Evolutionary conservation across 1,284 basidiomycete species (phyloP).

Genomic region (Malassezia nana): DNA sequence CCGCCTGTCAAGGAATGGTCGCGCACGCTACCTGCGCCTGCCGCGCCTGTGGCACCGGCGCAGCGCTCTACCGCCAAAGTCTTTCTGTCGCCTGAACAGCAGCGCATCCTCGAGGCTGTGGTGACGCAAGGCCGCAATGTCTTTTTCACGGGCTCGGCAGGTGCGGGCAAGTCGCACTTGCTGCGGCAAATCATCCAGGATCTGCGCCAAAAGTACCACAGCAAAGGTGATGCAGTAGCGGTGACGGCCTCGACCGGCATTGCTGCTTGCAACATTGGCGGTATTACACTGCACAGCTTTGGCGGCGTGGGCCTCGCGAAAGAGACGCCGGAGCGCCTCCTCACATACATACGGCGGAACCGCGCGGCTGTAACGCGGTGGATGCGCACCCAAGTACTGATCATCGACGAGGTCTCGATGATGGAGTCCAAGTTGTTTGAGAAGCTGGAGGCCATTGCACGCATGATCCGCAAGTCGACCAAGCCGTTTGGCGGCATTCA

Average conservation of each 20-base stretch:
- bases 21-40: background rate
- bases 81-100: slow-evolving; percentile 38
- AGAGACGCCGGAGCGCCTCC: slow-evolving; percentile 59
- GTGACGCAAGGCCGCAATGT: slow-evolving; percentile 55
- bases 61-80: slow-evolving; percentile 11
- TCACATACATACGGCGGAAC: slow-evolving; percentile 60
- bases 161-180: slow-evolving; percentile 87
- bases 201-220: slow-evolving; percentile 54
- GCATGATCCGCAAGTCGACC: slow-evolving; percentile 55
- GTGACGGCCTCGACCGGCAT: slow-evolving; percentile 85
- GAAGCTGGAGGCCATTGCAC: slow-evolving; percentile 65
- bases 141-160: slow-evolving; percentile 94
- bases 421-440: slow-evolving; percentile 86
- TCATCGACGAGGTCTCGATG: slow-evolving; percentile 92
- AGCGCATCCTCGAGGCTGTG: slow-evolving; percentile 36
- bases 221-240: slow-evolving; percentile 58
- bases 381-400: slow-evolving; percentile 66
- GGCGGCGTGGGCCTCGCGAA: slow-evolving; percentile 74
- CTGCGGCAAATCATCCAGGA: slow-evolving; percentile 74
- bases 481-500: slow-evolving; percentile 87
- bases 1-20: background rate
- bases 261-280: slow-evolving; percentile 83
- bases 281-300: slow-evolving; percentile 85
- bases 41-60: background rate
- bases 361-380: slow-evolving; percentile 61